A percentile compares a stretch with the other conserved stretches of the same genome.
These are phyloP conservation scores for Pseudozyma tsukubaensis DNA, from an alignment of 1,284 basidiomycete species.

Conservation along the genomic window DNA sequence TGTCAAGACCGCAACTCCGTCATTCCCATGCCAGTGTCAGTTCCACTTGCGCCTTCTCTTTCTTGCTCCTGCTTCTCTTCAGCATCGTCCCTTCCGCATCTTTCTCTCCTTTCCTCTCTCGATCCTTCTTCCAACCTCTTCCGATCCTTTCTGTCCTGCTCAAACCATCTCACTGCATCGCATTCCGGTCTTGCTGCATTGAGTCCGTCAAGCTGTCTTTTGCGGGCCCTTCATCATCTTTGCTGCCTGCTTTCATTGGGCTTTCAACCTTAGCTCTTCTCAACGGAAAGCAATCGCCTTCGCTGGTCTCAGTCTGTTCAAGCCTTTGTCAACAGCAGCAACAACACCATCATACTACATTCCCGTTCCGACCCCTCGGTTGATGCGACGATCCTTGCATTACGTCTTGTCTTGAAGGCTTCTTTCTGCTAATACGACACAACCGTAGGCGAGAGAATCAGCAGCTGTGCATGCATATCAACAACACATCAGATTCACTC, in stretches of 20 bases:
- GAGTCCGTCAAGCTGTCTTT: too few relatives aligned
- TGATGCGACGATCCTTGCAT: slow-evolving; percentile 10
- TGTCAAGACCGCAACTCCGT: too few relatives aligned
- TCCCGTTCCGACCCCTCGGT: slow-evolving; percentile 34
- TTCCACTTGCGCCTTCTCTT: too few relatives aligned
- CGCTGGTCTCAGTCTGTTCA: too few relatives aligned
- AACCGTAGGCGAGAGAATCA: slow-evolving; percentile 24
- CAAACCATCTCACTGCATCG: slow-evolving; percentile 8
- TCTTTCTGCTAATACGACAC: not conserved
- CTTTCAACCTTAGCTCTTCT: not conserved
- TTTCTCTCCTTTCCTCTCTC: not conserved
- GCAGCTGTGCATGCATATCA: slow-evolving; percentile 4
- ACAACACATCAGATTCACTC: slow-evolving; percentile 7
- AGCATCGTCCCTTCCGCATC: not conserved
- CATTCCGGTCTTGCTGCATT: slow-evolving; percentile 40
- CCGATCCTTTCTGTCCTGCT: too few relatives aligned
- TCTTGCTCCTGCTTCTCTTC: too few relatives aligned
- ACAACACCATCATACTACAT: slow-evolving; percentile 7
- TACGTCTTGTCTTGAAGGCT: slow-evolving; percentile 1
- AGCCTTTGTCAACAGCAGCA: too few relatives aligned
- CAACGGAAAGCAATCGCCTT: too few relatives aligned
- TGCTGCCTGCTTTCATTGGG: not conserved
- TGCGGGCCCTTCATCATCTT: slow-evolving; percentile 1
- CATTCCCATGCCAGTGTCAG: slow-evolving; percentile 12
- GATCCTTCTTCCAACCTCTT: not conserved